Conservation (phyloP, 2,329 filamentous ascomycete genomes). For the Lasiodiplodia theobromae region DNA sequence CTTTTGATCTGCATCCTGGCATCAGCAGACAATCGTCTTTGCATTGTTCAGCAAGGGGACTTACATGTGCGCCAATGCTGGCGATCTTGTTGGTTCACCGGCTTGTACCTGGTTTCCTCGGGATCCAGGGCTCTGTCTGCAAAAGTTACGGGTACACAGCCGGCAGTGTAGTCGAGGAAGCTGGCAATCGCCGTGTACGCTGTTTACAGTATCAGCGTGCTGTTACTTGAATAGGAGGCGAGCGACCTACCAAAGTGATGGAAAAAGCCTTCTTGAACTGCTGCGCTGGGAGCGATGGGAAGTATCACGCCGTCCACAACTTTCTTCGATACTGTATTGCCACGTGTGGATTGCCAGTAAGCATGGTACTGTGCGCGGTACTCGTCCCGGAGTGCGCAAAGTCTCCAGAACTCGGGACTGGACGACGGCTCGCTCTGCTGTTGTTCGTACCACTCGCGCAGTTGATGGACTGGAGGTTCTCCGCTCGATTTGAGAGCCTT, state of each 20-base stretch:
- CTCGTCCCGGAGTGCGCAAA: background rate
- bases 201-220: background rate
- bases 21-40: background rate
- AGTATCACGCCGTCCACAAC: constrained; percentile 34
- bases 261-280: constrained; percentile 31
- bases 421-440: background rate
- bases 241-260: constrained; percentile 32
- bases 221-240: constrained; percentile 32
- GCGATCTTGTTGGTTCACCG: background rate
- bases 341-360: background rate
- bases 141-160: constrained; percentile 18
- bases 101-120: background rate
- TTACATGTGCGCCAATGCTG: background rate
- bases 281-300: constrained; percentile 33
- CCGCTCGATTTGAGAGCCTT: constrained; percentile 34
- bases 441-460: constrained; percentile 30
- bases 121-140: background rate
- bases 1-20: constrained; percentile 30
- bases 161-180: constrained; percentile 13
- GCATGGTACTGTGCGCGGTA: background rate
- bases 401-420: background rate
- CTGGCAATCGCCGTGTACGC: constrained; percentile 18
- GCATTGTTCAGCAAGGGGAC: background rate
- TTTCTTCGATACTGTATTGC: constrained; percentile 30
- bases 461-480: constrained; percentile 30